Evolutionary conservation across 169 alveolate genomes (phyloP).

Genomic region (Cryptosporidium ubiquitum): DNA sequence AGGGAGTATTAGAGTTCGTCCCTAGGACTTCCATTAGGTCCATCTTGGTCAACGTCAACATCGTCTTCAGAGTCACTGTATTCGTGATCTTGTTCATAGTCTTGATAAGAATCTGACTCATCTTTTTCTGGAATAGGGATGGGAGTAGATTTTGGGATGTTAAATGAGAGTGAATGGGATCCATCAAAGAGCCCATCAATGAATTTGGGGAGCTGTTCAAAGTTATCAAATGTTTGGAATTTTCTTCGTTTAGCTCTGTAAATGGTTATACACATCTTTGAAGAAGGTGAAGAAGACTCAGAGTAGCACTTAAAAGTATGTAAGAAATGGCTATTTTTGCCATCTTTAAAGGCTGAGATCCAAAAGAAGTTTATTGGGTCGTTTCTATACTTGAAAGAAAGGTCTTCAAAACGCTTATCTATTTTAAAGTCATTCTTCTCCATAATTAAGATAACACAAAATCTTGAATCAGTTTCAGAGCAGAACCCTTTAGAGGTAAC

Average conservation of each 20-base stretch:
- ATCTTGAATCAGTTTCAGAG: constrained; percentile 51
- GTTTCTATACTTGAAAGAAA: constrained; percentile 66
- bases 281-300: constrained; percentile 1
- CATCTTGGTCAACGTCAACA: background rate
- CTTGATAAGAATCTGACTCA: background rate
- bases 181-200: constrained; percentile 72
- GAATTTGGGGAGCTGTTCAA: background rate
- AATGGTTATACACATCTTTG: constrained; percentile 29
- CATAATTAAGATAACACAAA: constrained; percentile 37
- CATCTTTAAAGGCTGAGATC: constrained; percentile 51
- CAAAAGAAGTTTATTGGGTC: constrained; percentile 69
- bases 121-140: constrained; percentile 12
- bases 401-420: constrained; percentile 9
- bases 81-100: constrained; percentile 20
- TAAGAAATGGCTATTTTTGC: constrained; percentile 46
- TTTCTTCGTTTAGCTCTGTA: constrained; percentile 63
- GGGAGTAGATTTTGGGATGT: constrained; percentile 2
- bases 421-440: constrained; percentile 1
- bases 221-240: constrained; percentile 28
- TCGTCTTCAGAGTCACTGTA: constrained; percentile 41
- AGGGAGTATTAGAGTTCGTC: constrained; percentile 21
- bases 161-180: constrained; percentile 29
- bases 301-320: constrained; percentile 34
- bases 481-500: constrained; percentile 35
- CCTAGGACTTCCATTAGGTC: no score